Evolutionary conservation across 208 protist species (phyloP).

Genomic region (Crithidia mellificae): DNA sequence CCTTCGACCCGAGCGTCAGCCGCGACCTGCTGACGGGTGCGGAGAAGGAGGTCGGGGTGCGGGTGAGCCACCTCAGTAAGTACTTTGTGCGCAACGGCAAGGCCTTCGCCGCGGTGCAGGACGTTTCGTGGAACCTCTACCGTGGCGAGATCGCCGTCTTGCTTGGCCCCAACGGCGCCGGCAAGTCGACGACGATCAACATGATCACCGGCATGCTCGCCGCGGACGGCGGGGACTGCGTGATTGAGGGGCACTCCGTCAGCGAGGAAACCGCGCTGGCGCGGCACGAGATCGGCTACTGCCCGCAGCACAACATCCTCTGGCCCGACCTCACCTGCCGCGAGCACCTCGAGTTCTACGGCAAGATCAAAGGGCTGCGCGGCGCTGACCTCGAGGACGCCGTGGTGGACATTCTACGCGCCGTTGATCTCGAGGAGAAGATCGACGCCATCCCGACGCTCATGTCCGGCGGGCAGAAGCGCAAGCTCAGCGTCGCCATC

Average conservation of each 20-base stretch:
- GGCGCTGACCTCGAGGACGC: constrained; percentile 30
- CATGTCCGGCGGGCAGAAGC: constrained; percentile 87
- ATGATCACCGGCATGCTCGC: constrained; percentile 81
- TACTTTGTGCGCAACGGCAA: constrained; percentile 44
- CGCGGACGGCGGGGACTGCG: constrained; percentile 66
- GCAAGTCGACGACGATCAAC: constrained; percentile 83
- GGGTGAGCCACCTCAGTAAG: constrained; percentile 36
- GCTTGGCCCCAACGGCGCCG: constrained; percentile 82
- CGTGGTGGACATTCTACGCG: constrained; percentile 39
- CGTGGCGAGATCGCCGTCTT: constrained; percentile 69
- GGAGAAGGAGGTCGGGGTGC: constrained; percentile 47
- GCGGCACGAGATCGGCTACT: constrained; percentile 88
- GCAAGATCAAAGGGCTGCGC: constrained; percentile 80
- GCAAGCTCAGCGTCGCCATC: constrained; percentile 83
- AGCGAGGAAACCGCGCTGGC: constrained; percentile 43
- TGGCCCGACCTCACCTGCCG: constrained; percentile 84
- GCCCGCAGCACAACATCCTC: constrained; percentile 94
- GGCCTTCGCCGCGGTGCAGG: constrained; percentile 67
- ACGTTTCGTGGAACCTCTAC: constrained; percentile 59
- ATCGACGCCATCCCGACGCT: constrained; percentile 32
- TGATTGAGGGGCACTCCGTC: constrained; percentile 72
- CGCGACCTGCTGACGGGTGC: constrained; percentile 17
- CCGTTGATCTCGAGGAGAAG: constrained; percentile 24
- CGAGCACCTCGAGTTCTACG: constrained; percentile 93
- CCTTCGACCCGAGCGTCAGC: constrained; percentile 23